Evolutionary conservation across 768 basidiomycete species (phyloP).

Genomic region (Pholiota conissans): DNA sequence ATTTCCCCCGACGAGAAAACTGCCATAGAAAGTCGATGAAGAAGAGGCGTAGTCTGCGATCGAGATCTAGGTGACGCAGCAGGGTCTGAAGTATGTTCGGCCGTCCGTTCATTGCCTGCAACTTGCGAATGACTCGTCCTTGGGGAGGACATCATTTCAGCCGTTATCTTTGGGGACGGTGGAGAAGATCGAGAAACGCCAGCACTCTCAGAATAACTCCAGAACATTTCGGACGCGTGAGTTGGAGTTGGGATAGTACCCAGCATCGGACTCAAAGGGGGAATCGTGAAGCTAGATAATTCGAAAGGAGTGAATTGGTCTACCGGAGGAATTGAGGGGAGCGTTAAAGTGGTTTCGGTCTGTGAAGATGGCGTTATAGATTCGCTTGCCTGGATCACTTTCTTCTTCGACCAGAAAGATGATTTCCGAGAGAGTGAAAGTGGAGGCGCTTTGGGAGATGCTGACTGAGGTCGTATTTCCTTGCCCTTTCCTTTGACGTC

Average conservation of each 20-base stretch:
- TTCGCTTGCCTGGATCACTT: conserved; percentile 17
- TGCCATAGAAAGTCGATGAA: conserved; percentile 70
- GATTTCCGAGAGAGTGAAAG: conserved; percentile 53
- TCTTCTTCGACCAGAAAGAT: conserved; percentile 69
- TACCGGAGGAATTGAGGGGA: conserved; percentile 28
- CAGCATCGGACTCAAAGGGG: conserved; percentile 3
- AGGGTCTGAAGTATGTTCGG: neutral
- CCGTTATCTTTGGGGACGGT: conserved; percentile 4
- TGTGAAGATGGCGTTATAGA: conserved; percentile 1
- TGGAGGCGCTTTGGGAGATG: conserved; percentile 26
- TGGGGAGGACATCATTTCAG: neutral
- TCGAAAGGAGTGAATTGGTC: conserved; percentile 29
- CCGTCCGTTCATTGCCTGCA: neutral
- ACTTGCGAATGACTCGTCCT: neutral
- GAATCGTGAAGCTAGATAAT: conserved; percentile 10
- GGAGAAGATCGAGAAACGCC: neutral
- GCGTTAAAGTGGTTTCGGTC: conserved; percentile 8
- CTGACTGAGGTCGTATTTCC: conserved; percentile 27
- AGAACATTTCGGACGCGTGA: neutral
- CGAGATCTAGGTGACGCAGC: conserved; percentile 26
- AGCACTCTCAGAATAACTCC: conserved; percentile 2
- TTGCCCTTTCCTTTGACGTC: conserved; percentile 49
- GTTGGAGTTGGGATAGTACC: neutral
- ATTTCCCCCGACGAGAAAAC: conserved; percentile 50
- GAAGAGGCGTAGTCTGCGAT: conserved; percentile 63